Base-by-base conservation (phyloP, 2,329 filamentous ascomycete species). In the Diaporthe eres region DNA sequence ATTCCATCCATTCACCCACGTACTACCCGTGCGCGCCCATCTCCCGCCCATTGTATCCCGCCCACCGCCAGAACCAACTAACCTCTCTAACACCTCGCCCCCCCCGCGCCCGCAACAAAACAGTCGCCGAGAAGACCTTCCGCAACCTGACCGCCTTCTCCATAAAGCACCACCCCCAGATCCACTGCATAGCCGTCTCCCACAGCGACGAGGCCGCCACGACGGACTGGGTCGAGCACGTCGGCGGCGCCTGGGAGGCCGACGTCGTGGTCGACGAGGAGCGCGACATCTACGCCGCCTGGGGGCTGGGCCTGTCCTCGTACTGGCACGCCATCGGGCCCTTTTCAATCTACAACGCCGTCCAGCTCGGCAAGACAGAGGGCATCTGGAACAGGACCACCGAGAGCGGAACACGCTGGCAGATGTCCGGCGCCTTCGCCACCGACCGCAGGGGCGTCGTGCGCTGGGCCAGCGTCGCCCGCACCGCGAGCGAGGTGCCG, bases 51-150 rank as follows among this genome's bases (percentile, higher is more conserved):
- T 19, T 1, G 17, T 19, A 19, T 39, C 2, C 37, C 10, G 34
- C 34, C 34, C 8, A 34, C 34, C 8, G 34, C 37, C 34, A 34
- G 28, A 19, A n/a, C 31, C 15, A 19, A 51, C 25, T 61, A 65
- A 67, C 31, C n/a, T 17, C 53, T 2, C 53, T 72, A 37, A 37
- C 65, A 31, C 55, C 55, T 74, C 34, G 34, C 57, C 63, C 49
- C 47, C 37, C 61, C 10, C 71, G 25, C 22, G 22, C 71, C 74
- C 17, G 7, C 31, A 28, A 34, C 37, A 42, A 42, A 34, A 55
- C 49, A 94, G 92, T 94, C 82, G 92, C 92, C 19, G 92, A 94
- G 81, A 93, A 94, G 82, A 89, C 89, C 17, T 93, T 93, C 83
- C 86, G 86, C 74, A 79, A 81, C 44, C 85, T 94, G 42, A 87